phyloP scores from a whole-genome alignment of 2,329 filamentous ascomycete species.

The Pochonia chlamydosporia region DNA sequence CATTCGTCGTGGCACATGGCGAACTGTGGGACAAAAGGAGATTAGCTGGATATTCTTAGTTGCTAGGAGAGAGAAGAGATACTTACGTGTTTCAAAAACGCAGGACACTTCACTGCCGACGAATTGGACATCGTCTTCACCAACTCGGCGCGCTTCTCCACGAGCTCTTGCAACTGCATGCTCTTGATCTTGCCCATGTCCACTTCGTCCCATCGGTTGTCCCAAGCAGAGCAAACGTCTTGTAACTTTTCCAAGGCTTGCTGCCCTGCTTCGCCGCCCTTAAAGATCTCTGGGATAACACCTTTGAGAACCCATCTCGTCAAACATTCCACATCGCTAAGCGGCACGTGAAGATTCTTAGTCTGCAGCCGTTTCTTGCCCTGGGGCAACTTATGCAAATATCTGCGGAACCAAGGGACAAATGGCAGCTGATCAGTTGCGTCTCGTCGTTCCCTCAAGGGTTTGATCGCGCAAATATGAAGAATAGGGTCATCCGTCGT shows the following conservation, averaged over 20 bases:
- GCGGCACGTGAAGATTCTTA: slow-evolving; percentile 62
- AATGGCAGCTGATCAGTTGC: slow-evolving; percentile 86
- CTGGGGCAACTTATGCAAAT: slow-evolving; percentile 63
- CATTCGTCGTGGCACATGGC: slow-evolving; percentile 96
- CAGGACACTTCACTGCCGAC: slow-evolving; percentile 62
- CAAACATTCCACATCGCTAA: slow-evolving; percentile 78
- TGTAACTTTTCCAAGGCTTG: slow-evolving; percentile 63
- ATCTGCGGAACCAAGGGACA: slow-evolving; percentile 60
- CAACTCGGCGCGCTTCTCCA: slow-evolving; percentile 64
- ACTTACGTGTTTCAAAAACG: slow-evolving; percentile 84
- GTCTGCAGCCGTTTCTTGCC: slow-evolving; percentile 61
- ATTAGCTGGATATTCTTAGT: neutral
- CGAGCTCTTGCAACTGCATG: slow-evolving; percentile 71
- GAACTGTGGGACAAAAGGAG: slow-evolving; percentile 63
- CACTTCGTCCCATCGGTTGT: slow-evolving; percentile 74
- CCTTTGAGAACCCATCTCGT: slow-evolving; percentile 61
- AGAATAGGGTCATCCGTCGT: slow-evolving; percentile 57
- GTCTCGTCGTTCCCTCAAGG: slow-evolving; percentile 62
- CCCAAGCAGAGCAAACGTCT: slow-evolving; percentile 69
- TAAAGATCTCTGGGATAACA: slow-evolving; percentile 54
- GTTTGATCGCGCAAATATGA: slow-evolving; percentile 72
- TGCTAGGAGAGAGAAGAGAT: neutral
- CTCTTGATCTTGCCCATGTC: slow-evolving; percentile 80
- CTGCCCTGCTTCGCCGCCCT: slow-evolving; percentile 40
- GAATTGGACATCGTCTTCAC: slow-evolving; percentile 58